Evolutionary conservation across 331 rosid genomes (phyloP), one percentile per base, ranked within the genome.

Genomic region (Pyracantha coccinea): DNA sequence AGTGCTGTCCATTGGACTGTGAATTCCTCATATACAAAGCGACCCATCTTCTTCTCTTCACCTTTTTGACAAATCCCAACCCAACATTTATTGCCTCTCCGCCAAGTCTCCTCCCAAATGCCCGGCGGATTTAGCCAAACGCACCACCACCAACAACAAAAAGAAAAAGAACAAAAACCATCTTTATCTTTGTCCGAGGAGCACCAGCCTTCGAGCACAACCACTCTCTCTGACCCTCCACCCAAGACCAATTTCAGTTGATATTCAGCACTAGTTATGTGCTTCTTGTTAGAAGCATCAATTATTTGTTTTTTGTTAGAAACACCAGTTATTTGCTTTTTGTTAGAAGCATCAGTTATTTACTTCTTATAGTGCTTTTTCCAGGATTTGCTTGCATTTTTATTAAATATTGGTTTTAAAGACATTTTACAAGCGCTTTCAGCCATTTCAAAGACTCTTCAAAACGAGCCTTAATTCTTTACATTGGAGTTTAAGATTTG

Each of bases 171-270:
- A 4, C 75, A 54, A 87, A 38, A 85, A 45, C 76, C 75, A 45
- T 85, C 96, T 27, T 27, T n/a, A 35, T 72, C 76, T 59, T 75
- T 95, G 24, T 92, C 96, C 8, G 98, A 95, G 33, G 97, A 95
- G 77, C 99, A 90, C 79, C 66, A 77, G 23, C 86, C 93, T 14
- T 79, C 92, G 8, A 80, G 89, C 31, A 68, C 76, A 21, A 80
- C 85, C 23, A 89, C 92, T 14, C 83, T 89, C 69, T 78, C 97
- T 4, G 25, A 66, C 15, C 6, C 79, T 25, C 6, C 54, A 16
- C 89, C 25, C 10, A 59, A 29, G 74, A 82, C 57, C 78, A 85
- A 81, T 7, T 90, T 75, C 69, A 9, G 31, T 83, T 83, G 66
- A 31, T 84, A 1, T 84, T 92, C 19, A 92, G 1, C 41, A 35